These are phyloP conservation scores for Eucalyptus tenuipes DNA, from an alignment of 345 rosid genomes.

Conservation along the genomic window DNA sequence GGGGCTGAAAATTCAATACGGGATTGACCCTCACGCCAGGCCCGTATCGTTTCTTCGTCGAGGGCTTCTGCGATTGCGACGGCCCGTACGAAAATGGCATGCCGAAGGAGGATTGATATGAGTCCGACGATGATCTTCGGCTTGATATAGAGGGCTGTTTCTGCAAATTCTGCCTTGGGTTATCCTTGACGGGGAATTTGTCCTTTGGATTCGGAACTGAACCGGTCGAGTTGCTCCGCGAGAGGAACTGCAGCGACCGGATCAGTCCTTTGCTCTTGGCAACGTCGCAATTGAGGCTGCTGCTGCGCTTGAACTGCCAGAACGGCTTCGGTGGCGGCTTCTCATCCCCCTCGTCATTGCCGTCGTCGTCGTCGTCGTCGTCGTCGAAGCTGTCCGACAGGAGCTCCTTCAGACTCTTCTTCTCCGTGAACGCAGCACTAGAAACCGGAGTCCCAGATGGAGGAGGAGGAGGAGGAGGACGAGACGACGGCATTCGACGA, in stretches of 20 bases:
- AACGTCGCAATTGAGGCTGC: slow-evolving; percentile 61
- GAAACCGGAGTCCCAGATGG: neutral
- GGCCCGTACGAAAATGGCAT: slow-evolving; percentile 10
- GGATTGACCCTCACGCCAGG: slow-evolving; percentile 59
- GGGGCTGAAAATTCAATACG: slow-evolving; percentile 58
- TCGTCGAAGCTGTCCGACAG: slow-evolving; percentile 26
- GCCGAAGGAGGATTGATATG: slow-evolving; percentile 7
- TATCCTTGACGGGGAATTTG: slow-evolving; percentile 19
- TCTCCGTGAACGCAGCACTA: slow-evolving; percentile 10
- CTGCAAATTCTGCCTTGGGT: slow-evolving; percentile 26
- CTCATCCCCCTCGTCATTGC: neutral
- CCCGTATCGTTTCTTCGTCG: slow-evolving; percentile 35
- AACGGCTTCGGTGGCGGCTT: slow-evolving; percentile 25
- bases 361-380: slow-evolving; percentile 2
- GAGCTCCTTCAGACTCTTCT: slow-evolving; percentile 76
- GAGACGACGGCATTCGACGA: neutral
- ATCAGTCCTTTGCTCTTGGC: slow-evolving; percentile 41
- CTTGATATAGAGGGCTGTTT: slow-evolving; percentile 35
- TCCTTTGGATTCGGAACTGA: slow-evolving; percentile 50
- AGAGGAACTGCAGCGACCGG: slow-evolving; percentile 53
- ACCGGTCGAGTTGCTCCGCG: slow-evolving; percentile 89
- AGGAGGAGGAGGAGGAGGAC: neutral
- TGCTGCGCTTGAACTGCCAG: slow-evolving; percentile 82
- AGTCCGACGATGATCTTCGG: slow-evolving; percentile 27
- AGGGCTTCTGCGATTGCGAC: slow-evolving; percentile 20